Evolutionary conservation across 2,329 filamentous ascomycete genomes (phyloP), one percentile per base, ranked within the genome.

Genomic region (Aspergillus ruber): DNA sequence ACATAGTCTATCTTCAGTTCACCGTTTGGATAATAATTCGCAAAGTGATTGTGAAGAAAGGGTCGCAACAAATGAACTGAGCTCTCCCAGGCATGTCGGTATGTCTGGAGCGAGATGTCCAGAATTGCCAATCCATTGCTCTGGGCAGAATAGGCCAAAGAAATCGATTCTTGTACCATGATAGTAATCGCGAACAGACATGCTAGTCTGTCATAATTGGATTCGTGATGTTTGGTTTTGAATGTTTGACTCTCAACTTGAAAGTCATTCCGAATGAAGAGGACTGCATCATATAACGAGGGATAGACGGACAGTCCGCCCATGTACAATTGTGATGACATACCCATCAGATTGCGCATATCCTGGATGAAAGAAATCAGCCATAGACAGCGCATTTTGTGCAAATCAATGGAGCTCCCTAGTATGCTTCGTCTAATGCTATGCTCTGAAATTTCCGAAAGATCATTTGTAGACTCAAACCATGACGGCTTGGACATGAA

Each of bases 331-430:
- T 39, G 36, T 6, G 36, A 18, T 18, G 36, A 17, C 9, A 51
- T 53, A 18, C 56, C 53, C 56, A 60, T 61, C n/a, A 62, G 53
- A 1, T 54, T 61, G 23, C 60, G 49, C 57, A 62, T 60, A 42
- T 62, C 60, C 44, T 62, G 60, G 7, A 62, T 56, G 17, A 62
- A 62, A 21, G 60, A 62, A 42, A 62, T 57, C 20, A 62, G 45
- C 60, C 60, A 62, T 29, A 63, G 49, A 40, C 58, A 62, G 43
- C 60, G 57, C 33, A 63, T 47, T 18, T 57, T 58, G 7, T 61
- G 58, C 13, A 61, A 9, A 17, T 62, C 58, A 6, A 53, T 20
- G 32, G 48, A 52, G 1, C 33, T 33, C 17, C 36, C 36, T 12
- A 39, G 17, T 39, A 39, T 39, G 17, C 17, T 18, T 8, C 18